Conservation (phyloP, 768 basidiomycete species). For the Rhizopogon rudus region DNA sequence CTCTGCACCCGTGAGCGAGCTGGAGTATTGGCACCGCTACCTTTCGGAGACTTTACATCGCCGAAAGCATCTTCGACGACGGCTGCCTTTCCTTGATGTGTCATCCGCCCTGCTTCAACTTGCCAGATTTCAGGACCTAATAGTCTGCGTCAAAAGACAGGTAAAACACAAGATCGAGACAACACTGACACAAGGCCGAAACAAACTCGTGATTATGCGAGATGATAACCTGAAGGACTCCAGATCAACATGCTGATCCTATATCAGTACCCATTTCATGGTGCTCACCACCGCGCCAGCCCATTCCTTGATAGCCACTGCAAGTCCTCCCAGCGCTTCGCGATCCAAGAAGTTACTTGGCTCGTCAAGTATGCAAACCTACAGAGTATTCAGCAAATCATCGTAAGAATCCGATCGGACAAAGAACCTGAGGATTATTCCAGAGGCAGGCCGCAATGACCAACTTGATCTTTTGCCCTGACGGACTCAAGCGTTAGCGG, state of each 20-base stretch:
- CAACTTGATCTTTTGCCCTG: conserved; percentile 94
- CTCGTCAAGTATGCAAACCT: conserved; percentile 80
- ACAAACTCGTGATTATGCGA: conserved; percentile 94
- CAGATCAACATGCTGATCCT: conserved; percentile 12
- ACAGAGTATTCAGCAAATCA: conserved; percentile 4
- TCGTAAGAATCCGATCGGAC: background rate
- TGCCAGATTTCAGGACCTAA: conserved; percentile 93
- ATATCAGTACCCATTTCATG: conserved; percentile 7
- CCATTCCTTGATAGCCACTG: conserved; percentile 95
- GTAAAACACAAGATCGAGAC: conserved; percentile 2
- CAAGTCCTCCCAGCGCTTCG: conserved; percentile 91
- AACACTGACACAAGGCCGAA: conserved; percentile 64
- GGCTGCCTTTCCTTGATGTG: conserved; percentile 83
- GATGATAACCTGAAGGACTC: conserved; percentile 70
- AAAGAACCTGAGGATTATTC: conserved; percentile 85
- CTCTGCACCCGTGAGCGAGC: conserved; percentile 64
- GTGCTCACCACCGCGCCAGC: conserved; percentile 75
- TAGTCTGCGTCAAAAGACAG: conserved; percentile 12
- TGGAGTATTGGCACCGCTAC: conserved; percentile 70
- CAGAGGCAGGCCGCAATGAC: conserved; percentile 93
- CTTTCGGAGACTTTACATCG: conserved; percentile 63
- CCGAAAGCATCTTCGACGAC: conserved; percentile 82
- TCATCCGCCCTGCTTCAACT: conserved; percentile 79
- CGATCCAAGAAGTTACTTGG: conserved; percentile 98
- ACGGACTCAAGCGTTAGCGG: conserved; percentile 1